These are phyloP conservation scores for Globisporangium viniferum DNA, from an alignment of 352 stramenopile genomes.

Conservation along the genomic window DNA sequence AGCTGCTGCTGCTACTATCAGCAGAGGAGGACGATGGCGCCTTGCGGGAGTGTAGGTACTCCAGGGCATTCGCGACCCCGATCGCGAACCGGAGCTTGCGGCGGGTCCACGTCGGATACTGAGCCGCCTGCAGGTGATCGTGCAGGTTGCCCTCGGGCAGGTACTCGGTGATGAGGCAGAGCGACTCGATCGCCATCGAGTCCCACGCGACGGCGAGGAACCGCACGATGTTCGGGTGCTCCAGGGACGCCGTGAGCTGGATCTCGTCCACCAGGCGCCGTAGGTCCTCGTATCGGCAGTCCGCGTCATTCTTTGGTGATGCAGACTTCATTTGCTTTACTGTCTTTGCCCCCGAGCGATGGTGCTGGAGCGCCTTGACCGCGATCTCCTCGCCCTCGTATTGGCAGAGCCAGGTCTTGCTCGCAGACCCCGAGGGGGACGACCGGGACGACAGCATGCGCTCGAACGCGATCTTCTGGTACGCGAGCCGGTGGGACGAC, in stretches of 20 bases:
- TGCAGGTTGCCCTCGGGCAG: slow-evolving; percentile 22
- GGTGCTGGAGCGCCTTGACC: slow-evolving; percentile 26
- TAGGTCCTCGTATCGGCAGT: slow-evolving; percentile 17
- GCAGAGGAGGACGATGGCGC: background rate
- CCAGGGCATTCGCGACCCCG: slow-evolving; percentile 28
- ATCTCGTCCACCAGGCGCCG: slow-evolving; percentile 39
- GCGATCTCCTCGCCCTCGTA: slow-evolving; percentile 40
- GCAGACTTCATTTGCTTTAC: background rate
- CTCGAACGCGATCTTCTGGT: slow-evolving; percentile 43
- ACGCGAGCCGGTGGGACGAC: slow-evolving; percentile 25
- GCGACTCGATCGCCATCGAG: slow-evolving; percentile 8
- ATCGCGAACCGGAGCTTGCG: slow-evolving; percentile 29
- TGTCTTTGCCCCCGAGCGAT: slow-evolving; percentile 4
- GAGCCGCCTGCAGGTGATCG: slow-evolving; percentile 15
- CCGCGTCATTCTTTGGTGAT: too few relatives aligned
- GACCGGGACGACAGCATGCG: slow-evolving; percentile 15
- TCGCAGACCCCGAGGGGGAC: slow-evolving; percentile 9
- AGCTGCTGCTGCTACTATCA: background rate
- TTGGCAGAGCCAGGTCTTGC: slow-evolving; percentile 31
- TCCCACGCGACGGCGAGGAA: slow-evolving; percentile 63
- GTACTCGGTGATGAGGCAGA: slow-evolving; percentile 29
- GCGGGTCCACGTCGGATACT: slow-evolving; percentile 16
- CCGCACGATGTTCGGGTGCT: slow-evolving; percentile 45
- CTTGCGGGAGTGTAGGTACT: slow-evolving; percentile 32
- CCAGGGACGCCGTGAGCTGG: slow-evolving; percentile 31